Conservation (phyloP, 2,329 filamentous ascomycete species). For the Lasiodiplodia hormozganensis region DNA sequence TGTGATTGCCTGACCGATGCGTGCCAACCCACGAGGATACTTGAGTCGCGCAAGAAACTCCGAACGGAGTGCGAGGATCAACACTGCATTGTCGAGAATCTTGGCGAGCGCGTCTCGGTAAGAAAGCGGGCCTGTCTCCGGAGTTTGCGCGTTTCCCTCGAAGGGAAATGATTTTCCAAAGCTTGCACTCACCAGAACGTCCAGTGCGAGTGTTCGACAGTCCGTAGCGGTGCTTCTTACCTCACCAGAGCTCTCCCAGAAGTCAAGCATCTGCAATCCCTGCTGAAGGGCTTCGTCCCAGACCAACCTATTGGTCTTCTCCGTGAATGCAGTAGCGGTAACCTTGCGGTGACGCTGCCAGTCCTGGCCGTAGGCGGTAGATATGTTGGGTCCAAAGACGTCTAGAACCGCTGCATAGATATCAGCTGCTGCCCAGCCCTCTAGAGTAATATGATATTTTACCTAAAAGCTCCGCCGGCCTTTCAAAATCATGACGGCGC, state of each 20-base stretch:
- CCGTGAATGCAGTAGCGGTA: constrained; percentile 53
- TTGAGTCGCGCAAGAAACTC: constrained; percentile 2
- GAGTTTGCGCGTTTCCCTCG: background rate
- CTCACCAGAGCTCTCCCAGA: background rate
- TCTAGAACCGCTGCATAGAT: constrained; percentile 32
- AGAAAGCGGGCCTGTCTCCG: background rate
- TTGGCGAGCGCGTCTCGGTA: constrained; percentile 1
- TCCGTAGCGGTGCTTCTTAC: background rate
- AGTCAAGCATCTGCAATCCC: constrained; percentile 1
- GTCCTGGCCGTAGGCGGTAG: constrained; percentile 37
- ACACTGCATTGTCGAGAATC: constrained; percentile 24
- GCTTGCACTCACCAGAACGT: constrained; percentile 5
- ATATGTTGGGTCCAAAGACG: constrained; percentile 44
- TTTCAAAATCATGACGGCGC: constrained; percentile 34
- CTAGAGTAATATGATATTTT: background rate
- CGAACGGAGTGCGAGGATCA: constrained; percentile 29
- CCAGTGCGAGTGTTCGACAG: constrained; percentile 9
- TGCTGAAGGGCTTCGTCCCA: constrained; percentile 7
- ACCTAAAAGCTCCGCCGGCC: constrained; percentile 34
- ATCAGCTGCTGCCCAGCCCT: background rate
- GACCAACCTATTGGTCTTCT: constrained; percentile 50
- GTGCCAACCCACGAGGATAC: constrained; percentile 6
- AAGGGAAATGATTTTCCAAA: constrained; percentile 21
- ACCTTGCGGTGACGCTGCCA: constrained; percentile 55
- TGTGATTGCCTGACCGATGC: constrained; percentile 28